Evolutionary conservation across 2,329 filamentous ascomycete genomes (phyloP).

Genomic region (Lecanoromycetidae sp.): DNA sequence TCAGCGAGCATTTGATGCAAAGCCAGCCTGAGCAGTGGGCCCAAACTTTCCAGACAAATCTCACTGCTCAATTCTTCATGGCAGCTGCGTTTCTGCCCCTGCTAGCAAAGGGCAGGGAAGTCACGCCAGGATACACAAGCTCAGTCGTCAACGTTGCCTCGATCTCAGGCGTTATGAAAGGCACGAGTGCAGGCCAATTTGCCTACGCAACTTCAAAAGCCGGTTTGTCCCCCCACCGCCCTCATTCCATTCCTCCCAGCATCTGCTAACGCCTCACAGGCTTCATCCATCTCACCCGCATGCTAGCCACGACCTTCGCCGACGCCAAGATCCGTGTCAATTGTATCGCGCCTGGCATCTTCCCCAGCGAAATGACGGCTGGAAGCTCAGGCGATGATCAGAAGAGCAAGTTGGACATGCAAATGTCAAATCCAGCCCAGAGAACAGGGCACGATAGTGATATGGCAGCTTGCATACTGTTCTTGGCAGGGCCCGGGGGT

Average conservation of each 20-base stretch:
- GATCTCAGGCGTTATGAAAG: slow-evolving; percentile 42
- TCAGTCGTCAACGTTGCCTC: slow-evolving; percentile 43
- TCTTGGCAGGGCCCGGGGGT: slow-evolving; percentile 40
- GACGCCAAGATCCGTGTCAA: slow-evolving; percentile 46
- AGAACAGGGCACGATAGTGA: slow-evolving; percentile 36
- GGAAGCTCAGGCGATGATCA: slow-evolving; percentile 40
- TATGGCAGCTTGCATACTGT: slow-evolving; percentile 40
- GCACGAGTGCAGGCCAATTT: slow-evolving; percentile 39
- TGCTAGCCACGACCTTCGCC: slow-evolving; percentile 44
- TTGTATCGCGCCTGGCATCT: slow-evolving; percentile 44
- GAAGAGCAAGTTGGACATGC: slow-evolving; percentile 43
- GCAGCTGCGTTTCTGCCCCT: slow-evolving; percentile 44
- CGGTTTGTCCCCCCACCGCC: slow-evolving; percentile 6
- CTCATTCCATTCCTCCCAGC: background rate
- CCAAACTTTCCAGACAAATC: slow-evolving; percentile 42
- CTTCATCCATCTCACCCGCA: slow-evolving; percentile 42
- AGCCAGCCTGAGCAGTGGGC: slow-evolving; percentile 36
- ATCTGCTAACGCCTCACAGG: background rate
- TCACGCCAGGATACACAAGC: slow-evolving; percentile 37
- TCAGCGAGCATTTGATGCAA: slow-evolving; percentile 40
- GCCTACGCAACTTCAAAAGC: slow-evolving; percentile 42
- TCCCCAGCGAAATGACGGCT: slow-evolving; percentile 48
- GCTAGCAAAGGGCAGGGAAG: slow-evolving; percentile 36
- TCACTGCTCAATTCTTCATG: slow-evolving; percentile 41
- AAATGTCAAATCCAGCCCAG: slow-evolving; percentile 35